Evolutionary conservation across 1,284 basidiomycete species (phyloP), one percentile per base, ranked within the genome.

Genomic region (Bjerkandera adusta): DNA sequence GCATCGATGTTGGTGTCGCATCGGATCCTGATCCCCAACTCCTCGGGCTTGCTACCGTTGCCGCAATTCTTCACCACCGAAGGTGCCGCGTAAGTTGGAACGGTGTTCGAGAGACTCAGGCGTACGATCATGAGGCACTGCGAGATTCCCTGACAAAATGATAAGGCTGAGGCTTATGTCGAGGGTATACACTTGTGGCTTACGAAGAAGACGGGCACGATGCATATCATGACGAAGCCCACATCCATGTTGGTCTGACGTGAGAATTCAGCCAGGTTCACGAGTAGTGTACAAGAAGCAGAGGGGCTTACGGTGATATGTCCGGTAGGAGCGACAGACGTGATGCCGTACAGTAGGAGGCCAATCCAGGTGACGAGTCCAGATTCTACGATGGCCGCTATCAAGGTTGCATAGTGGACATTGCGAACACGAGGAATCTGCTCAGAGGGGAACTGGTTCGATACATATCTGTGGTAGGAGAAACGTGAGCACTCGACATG

Each of bases 311-410:
- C 54, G 2, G 46, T 47, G 20, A 58, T 34, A 38, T 49, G 48
- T 5, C 56, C 57, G 3, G 47, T 43, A 2, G 58, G 58, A 4
- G 52, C 58, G 7, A 58, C 45, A 6, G 51, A 51, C 16, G 49
- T 38, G 12, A 56, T 53, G 42, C 58, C 58, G 34, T 50, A 55
- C 21, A 60, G 18, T 6, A 60, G 52, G 8, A 60, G 52, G 7
- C 58, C 58, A 18, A 60, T 30, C 58, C 58, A 58, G 22, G 57
- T 60, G 3, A 57, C 51, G 13, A 54, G 26, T 8, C 53, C 55
- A 5, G 58, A 57, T 45, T 60, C 58, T 37, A 58, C 50, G 37
- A 53, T 42, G 11, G 53, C 58, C 3, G 44, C 40, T 27, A 58
- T 24, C 8, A 39, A 12, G 11, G 15, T 51, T 21, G 18, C 30